Base-by-base conservation (phyloP, 306 rosid genomes). In the Abrus pulchellus region DNA sequence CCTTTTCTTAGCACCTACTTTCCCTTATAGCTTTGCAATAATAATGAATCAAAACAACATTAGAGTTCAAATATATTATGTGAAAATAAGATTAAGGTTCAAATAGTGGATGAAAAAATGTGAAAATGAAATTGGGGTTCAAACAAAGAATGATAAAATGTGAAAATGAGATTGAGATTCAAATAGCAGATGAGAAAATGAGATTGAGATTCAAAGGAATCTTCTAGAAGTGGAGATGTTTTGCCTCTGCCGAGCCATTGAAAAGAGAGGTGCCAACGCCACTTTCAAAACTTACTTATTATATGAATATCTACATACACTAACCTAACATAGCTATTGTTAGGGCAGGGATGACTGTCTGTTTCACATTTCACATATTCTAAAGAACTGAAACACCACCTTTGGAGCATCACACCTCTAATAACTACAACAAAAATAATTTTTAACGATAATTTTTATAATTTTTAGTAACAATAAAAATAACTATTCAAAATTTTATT, bases 131-230 rank as follows among this genome's bases (percentile, higher is more conserved):
- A 20, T 20, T 20, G 20, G 20, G 20, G 20, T 20, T 20, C 20
- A 20, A 20, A 20, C 20, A 20, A 20, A 20, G 68, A 28, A 80
- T 41, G 67, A 59, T 36, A 53, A 48, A 7, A 61, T 52, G 27
- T n/a, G 34, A 68, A 20, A 20, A 20, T 20, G 20, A 20, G 20
- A 20, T 20, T 20, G 0, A 20, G 20, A 20, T 20, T 20, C 0
- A 20, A 20, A 20, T 0, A 20, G 20, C 0, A 20, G 20, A 20
- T 20, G 20, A 20, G 20, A 20, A 20, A 20, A 20, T 28, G 28
- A 44, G 13, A 81, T 75, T 20, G 85, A 81, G 86, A 83, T 75
- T 79, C 82, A 74, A 73, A 83, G 83, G 91, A 86, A 86, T 87
- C 84, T 82, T 85, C 67, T 0, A 36, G 74, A 5, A 61, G 62